Conservation (phyloP, 225 moss, liverwort and hornwort species). For the Physcomitrellopsis africana region DNA sequence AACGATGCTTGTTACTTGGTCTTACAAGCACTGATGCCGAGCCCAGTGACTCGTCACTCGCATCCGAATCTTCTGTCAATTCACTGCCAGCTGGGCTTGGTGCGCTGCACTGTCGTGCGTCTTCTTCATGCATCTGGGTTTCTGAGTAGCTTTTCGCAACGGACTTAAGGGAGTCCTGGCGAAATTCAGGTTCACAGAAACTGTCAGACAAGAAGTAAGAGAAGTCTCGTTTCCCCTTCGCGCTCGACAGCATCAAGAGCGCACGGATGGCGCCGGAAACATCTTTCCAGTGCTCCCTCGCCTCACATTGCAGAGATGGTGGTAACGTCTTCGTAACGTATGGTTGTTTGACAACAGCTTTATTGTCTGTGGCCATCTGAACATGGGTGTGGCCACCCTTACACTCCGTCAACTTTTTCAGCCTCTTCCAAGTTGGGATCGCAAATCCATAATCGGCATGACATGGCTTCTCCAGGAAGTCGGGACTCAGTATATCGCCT, state of each 20-base stretch:
- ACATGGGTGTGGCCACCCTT: slow-evolving; percentile 28
- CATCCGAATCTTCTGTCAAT: slow-evolving; percentile 23
- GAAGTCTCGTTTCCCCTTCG: slow-evolving; percentile 15
- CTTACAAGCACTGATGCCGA: slow-evolving; percentile 49
- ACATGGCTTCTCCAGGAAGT: not conserved
- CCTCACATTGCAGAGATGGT: not conserved
- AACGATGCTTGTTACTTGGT: slow-evolving; percentile 46
- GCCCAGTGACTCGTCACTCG: slow-evolving; percentile 30
- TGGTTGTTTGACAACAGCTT: slow-evolving; percentile 23
- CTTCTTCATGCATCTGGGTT: slow-evolving; percentile 13
- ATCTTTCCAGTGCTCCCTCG: slow-evolving; percentile 26
- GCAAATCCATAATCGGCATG: not conserved
- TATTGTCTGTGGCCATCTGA: slow-evolving; percentile 29
- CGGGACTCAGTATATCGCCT: slow-evolving; percentile 16
- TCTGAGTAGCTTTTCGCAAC: not conserved
- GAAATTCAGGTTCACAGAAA: not conserved
- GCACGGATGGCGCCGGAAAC: slow-evolving; percentile 28
- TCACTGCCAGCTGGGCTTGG: not conserved
- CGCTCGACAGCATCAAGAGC: slow-evolving; percentile 24
- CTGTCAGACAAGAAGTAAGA: slow-evolving; percentile 11
- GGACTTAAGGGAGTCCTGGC: not conserved
- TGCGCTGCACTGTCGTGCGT: not conserved
- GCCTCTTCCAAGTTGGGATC: slow-evolving; percentile 34
- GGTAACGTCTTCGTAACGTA: slow-evolving; percentile 33
- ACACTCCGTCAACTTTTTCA: slow-evolving; percentile 43